Conservation (phyloP, 2,329 filamentous ascomycete species). For the Fusarium illudens region DNA sequence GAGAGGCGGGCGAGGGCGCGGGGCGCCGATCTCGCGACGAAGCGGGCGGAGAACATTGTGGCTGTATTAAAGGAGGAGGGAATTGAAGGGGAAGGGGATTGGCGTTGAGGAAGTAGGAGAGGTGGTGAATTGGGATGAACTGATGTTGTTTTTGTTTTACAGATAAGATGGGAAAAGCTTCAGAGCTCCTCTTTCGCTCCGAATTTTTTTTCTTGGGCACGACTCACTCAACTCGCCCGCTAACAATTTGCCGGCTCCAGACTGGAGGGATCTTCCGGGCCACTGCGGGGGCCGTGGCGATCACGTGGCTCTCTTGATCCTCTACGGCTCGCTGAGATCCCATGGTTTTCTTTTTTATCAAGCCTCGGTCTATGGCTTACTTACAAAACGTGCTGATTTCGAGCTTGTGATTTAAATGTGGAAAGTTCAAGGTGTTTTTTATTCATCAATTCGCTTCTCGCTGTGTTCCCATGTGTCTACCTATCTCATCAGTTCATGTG, state of each 20-base stretch:
- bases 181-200: constrained; percentile 10
- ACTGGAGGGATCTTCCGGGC: constrained; percentile 27
- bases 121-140: constrained; percentile 19
- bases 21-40: constrained; percentile 72
- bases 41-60: constrained; percentile 76
- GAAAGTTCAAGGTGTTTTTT: neutral
- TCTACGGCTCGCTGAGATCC: neutral
- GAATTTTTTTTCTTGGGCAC: constrained; percentile 36
- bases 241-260: constrained; percentile 28
- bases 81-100: neutral
- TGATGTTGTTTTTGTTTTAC: constrained; percentile 19
- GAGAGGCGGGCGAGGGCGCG: constrained; percentile 68
- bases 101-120: neutral
- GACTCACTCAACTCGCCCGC: constrained; percentile 3
- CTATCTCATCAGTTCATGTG: neutral
- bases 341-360: neutral
- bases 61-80: constrained; percentile 5
- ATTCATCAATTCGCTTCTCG: neutral
- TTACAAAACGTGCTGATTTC: neutral
- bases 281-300: constrained; percentile 21
- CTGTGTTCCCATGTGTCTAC: neutral
- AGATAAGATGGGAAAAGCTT: constrained; percentile 31
- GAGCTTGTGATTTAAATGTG: neutral
- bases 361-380: neutral
- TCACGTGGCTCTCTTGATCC: constrained; percentile 22